These are phyloP conservation scores for Musa acuminata DNA, from an alignment of 176 grass and related monocot genomes.

Conservation along the genomic window DNA sequence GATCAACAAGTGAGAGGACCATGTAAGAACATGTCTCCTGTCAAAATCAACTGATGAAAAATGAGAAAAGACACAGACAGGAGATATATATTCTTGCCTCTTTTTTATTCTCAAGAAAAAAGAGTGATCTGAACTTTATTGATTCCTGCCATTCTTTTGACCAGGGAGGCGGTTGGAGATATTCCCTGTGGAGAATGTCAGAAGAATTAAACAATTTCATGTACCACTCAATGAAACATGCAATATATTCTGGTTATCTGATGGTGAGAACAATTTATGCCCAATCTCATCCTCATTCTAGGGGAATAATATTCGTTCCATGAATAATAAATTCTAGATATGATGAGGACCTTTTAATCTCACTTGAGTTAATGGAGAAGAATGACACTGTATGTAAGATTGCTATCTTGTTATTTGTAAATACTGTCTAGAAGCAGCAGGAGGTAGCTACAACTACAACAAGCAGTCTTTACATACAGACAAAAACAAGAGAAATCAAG, in stretches of 20 bases:
- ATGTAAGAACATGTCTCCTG: not conserved
- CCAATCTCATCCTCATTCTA: not conserved
- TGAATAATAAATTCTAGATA: slow-evolving; percentile 4
- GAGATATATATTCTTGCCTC: not conserved
- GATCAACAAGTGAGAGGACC: not conserved
- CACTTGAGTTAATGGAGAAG: not conserved
- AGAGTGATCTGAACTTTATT: not conserved
- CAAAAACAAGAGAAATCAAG: not conserved
- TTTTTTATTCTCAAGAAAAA: not conserved
- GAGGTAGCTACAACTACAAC: not conserved
- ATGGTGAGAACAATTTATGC: not conserved
- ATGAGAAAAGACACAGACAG: not conserved
- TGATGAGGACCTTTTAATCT: not conserved
- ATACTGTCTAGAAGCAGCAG: not conserved
- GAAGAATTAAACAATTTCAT: not conserved
- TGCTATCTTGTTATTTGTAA: not conserved
- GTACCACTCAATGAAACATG: not conserved
- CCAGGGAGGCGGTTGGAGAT: not conserved
- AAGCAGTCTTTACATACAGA: not conserved
- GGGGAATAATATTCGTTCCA: not conserved
- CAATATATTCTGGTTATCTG: slow-evolving; percentile 1
- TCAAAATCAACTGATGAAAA: slow-evolving; percentile 7
- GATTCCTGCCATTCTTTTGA: not conserved
- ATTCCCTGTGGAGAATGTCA: not conserved
- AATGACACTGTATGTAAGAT: not conserved